Base-by-base conservation (phyloP, 129 eudicot species). In the Centrapalus pauciflorus region DNA sequence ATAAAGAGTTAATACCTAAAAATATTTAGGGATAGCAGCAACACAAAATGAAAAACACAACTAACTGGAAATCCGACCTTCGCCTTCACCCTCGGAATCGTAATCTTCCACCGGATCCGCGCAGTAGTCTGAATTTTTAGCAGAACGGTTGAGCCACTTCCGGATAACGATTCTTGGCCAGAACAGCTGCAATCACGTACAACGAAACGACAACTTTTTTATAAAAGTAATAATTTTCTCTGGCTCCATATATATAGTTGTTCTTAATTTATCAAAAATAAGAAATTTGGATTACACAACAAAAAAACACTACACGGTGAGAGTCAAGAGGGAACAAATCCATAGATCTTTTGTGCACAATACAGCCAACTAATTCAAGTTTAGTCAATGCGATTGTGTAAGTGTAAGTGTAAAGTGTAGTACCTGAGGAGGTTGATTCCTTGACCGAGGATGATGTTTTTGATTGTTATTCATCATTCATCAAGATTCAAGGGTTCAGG, bases 161-260 rank as follows among this genome's bases (percentile, higher is more conserved):
- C 99, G 84, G 59, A 94, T 62, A 9, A 89, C 81, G 16, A 77
- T 62, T 52, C 81, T 79, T 6, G 87, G 89, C 99, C 96, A 89
- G 38, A 87, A 82, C 30, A 79, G 74, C 99, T 94, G 90, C 70
- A 87, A 82, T 65, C 77, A 77, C 66, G 74, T 37, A 81, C 83
- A 82, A 83, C 80, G 58, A 83, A 81, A 75, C 68, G 60, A 32
- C 81, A 84, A n/a, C n/a, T n/a, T 56, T 41, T 75, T 84, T 80
- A 86, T 69, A 78, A 76, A 80, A 82, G 67, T 7, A 64, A 34
- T 10, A 55, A 50, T 6, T 6, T 5, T 62, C 66, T 80, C 81
- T 72, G 84, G n/a, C n/a, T n/a, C n/a, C n/a, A n/a, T n/a, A n/a
- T n/a, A n/a, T n/a, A n/a, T 82, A 75, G 75, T 77, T 75, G 75